Conservation (phyloP, 768 basidiomycete species). For the Hygrophoropsis aurantiaca region DNA sequence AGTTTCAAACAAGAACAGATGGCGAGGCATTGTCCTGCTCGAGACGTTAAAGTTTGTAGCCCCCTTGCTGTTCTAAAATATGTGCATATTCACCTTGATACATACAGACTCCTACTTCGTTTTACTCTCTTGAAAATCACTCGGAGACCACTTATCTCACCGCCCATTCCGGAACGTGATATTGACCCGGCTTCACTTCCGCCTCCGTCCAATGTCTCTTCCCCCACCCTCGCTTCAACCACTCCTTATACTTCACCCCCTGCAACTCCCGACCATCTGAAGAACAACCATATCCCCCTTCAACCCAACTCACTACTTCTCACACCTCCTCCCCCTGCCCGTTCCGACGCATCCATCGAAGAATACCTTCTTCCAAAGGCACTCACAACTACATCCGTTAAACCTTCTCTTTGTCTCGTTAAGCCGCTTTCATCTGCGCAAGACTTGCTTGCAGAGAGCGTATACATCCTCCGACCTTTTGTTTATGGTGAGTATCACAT, state of each 20-base stretch:
- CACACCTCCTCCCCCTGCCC: conserved; percentile 47
- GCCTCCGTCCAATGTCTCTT: conserved; percentile 48
- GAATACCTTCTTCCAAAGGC: conserved; percentile 85
- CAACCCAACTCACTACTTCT: conserved; percentile 60
- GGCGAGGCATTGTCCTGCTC: conserved; percentile 74
- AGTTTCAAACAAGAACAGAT: conserved; percentile 60
- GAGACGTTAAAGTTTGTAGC: conserved; percentile 81
- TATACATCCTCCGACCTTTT: conserved; percentile 74
- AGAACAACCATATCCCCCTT: conserved; percentile 72
- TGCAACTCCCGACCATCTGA: conserved; percentile 75
- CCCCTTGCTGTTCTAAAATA: neutral
- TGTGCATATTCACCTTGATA: conserved; percentile 12
- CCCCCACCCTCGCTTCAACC: conserved; percentile 61
- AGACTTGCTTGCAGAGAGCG: conserved; percentile 73
- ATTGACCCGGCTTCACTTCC: conserved; percentile 74
- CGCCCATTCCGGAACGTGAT: conserved; percentile 85
- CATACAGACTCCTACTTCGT: conserved; percentile 68
- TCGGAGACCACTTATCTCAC: conserved; percentile 69
- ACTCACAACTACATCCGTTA: conserved; percentile 69
- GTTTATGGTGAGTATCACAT: conserved; percentile 60
- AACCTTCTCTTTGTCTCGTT: conserved; percentile 66
- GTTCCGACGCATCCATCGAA: conserved; percentile 61
- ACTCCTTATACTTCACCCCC: conserved; percentile 56
- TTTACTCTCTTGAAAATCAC: conserved; percentile 74
- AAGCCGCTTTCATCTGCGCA: conserved; percentile 57